Percentiles rank a stretch among this genome's conserved stretches.
These are phyloP conservation scores for Rhypophila decipiens DNA, from an alignment of 495 filamentous ascomycete species.

Conservation along the genomic window DNA sequence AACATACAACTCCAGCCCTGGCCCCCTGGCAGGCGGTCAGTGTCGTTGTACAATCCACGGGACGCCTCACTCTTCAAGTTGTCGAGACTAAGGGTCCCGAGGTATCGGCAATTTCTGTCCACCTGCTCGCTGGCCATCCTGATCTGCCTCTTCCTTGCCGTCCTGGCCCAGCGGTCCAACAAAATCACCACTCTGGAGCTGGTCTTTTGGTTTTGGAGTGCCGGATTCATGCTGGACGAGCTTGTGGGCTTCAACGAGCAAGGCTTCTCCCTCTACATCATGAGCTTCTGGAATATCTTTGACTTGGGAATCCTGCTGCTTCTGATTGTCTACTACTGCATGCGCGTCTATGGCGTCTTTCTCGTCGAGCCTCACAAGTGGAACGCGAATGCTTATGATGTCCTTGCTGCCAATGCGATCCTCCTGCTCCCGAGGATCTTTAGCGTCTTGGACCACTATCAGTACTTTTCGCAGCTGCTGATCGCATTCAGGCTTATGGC, in stretches of 20 bases:
- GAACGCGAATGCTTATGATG: conserved; percentile 80
- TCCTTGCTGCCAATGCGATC: conserved; percentile 81
- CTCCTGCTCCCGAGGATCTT: conserved; percentile 86
- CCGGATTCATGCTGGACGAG: conserved; percentile 95
- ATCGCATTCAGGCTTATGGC: conserved; percentile 93
- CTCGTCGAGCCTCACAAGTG: conserved; percentile 62
- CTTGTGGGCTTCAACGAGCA: conserved; percentile 89
- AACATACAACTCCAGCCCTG: conserved; percentile 19
- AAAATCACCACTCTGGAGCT: conserved; percentile 76
- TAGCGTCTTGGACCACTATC: conserved; percentile 85
- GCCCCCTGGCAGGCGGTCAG: conserved; percentile 57
- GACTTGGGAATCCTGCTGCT: conserved; percentile 84
- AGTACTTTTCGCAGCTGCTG: conserved; percentile 88
- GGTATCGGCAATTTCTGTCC: conserved; percentile 82
- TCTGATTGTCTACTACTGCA: conserved; percentile 78
- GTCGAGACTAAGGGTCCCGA: conserved; percentile 78
- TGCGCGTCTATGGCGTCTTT: conserved; percentile 80
- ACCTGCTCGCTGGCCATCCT: conserved; percentile 77
- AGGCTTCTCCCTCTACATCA: conserved; percentile 87
- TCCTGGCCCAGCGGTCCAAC: conserved; percentile 60
- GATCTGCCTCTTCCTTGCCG: conserved; percentile 75
- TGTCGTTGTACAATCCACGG: conserved; percentile 81
- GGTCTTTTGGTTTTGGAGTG: conserved; percentile 94
- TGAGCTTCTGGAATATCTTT: conserved; percentile 96
- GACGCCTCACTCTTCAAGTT: conserved; percentile 88